These are phyloP conservation scores for Gossypium schwendimanii DNA, from an alignment of 441 rosid genomes.

Conservation along the genomic window DNA sequence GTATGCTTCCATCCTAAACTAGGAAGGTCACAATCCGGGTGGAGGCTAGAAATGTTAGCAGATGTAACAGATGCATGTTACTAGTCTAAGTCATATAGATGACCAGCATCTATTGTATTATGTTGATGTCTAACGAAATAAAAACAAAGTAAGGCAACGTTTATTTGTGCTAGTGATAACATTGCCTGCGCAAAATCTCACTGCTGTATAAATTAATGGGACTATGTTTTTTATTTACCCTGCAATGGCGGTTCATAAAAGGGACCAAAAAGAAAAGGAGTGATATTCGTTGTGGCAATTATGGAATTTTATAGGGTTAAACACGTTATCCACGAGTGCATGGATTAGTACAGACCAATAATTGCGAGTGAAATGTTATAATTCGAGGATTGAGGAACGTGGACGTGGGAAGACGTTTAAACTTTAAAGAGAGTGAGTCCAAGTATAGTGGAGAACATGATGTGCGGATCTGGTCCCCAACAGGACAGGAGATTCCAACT, in stretches of 20 bases:
- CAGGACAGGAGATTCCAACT: not conserved
- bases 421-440: not conserved
- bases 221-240: not conserved
- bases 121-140: not conserved
- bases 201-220: not conserved
- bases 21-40: not conserved
- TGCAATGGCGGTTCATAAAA: not conserved
- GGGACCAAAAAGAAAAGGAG: not conserved
- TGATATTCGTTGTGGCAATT: not conserved
- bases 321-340: not conserved
- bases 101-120: not conserved
- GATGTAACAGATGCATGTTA: not conserved
- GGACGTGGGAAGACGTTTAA: not conserved
- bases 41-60: not conserved
- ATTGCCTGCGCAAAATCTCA: not conserved
- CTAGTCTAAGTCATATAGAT: not conserved
- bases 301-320: not conserved
- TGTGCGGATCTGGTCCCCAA: not conserved
- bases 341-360: not conserved
- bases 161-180: not conserved
- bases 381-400: not conserved
- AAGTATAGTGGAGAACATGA: not conserved
- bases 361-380: not conserved
- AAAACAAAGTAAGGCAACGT: not conserved
- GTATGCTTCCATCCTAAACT: slow-evolving; percentile 10